These are phyloP conservation scores for Corchorus olitorius DNA, from an alignment of 345 rosid species.

Conservation along the genomic window DNA sequence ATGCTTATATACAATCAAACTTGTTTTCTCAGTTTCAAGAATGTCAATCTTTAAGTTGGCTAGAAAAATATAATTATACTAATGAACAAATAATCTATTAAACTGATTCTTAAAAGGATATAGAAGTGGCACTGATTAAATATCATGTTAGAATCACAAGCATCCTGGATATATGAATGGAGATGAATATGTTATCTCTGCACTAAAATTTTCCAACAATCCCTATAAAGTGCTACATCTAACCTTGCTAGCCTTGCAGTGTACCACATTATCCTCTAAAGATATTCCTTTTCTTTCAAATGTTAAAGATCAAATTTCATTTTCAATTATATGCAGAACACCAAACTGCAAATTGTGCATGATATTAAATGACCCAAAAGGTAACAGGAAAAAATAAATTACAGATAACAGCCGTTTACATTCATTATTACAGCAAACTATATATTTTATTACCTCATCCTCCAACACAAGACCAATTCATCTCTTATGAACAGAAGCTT, in stretches of 20 bases:
- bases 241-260: not conserved
- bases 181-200: not conserved
- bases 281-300: not conserved
- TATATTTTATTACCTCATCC: not conserved
- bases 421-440: not conserved
- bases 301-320: not conserved
- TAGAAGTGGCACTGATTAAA: not conserved
- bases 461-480: not conserved
- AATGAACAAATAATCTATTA: not conserved
- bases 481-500: not conserved
- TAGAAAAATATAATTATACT: not conserved
- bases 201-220: not conserved
- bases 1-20: not conserved
- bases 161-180: not conserved
- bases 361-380: not conserved
- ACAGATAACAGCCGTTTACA: not conserved
- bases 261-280: not conserved
- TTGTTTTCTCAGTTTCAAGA: constrained; percentile 4
- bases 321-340: not conserved
- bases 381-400: not conserved
- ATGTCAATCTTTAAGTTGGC: not conserved
- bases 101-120: not conserved
- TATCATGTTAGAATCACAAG: constrained; percentile 5
- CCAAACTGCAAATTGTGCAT: not conserved
- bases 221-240: not conserved